phyloP scores from a whole-genome alignment of 2,329 filamentous ascomycete species.

The Botrytis aclada region DNA sequence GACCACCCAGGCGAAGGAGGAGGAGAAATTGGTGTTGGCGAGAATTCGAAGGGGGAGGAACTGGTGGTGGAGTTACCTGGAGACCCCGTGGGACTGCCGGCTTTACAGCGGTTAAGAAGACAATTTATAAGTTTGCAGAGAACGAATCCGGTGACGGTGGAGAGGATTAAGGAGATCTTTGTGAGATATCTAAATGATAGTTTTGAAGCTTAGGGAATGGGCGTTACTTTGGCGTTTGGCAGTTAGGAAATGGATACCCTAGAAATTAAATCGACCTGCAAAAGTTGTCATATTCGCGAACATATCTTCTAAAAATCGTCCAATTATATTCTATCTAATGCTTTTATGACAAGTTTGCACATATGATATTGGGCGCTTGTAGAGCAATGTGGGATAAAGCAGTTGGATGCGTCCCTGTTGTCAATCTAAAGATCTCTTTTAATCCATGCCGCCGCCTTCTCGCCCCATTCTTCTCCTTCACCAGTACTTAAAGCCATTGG shows the following conservation, averaged over 20 bases:
- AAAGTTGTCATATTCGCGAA: not conserved
- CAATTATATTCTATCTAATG: not conserved
- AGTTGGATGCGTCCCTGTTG: not conserved
- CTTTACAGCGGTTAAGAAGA: slow-evolving; percentile 72
- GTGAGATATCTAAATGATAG: slow-evolving; percentile 64
- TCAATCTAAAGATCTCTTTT: slow-evolving; percentile 12
- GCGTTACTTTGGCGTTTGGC: slow-evolving; percentile 16
- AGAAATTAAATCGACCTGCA: slow-evolving; percentile 1
- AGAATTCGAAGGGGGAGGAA: slow-evolving; percentile 42
- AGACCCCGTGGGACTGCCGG: slow-evolving; percentile 65
- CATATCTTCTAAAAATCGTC: not conserved
- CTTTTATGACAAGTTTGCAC: not conserved
- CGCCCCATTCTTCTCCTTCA: slow-evolving; percentile 35
- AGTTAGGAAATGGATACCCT: slow-evolving; percentile 23
- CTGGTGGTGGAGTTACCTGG: slow-evolving; percentile 63
- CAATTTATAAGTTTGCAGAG: slow-evolving; percentile 76
- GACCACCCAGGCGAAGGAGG: slow-evolving; percentile 61
- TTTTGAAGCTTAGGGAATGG: slow-evolving; percentile 45
- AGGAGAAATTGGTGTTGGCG: slow-evolving; percentile 47
- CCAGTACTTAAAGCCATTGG: slow-evolving; percentile 31
- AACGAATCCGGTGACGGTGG: slow-evolving; percentile 57
- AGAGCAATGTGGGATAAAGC: not conserved
- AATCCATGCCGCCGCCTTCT: slow-evolving; percentile 34
- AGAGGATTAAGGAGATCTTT: slow-evolving; percentile 60
- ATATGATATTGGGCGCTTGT: not conserved